These are phyloP conservation scores for Claviceps quebecensis DNA, from an alignment of 2,329 filamentous ascomycete genomes.

Conservation along the genomic window DNA sequence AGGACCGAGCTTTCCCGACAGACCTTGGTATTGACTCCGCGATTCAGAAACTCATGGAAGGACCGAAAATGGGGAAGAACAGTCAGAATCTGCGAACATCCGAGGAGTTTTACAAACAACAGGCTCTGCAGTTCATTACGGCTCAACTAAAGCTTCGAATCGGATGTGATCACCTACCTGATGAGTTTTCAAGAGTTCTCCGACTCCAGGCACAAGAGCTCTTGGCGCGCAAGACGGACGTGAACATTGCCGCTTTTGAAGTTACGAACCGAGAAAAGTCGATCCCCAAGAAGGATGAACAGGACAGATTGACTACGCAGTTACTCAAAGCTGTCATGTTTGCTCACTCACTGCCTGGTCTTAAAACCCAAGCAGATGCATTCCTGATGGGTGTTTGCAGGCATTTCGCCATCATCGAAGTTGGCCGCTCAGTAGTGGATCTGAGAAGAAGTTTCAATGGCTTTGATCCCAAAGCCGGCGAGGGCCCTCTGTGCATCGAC, in stretches of 20 bases:
- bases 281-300: conserved; percentile 70
- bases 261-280: conserved; percentile 69
- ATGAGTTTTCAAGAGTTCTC: conserved; percentile 74
- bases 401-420: conserved; percentile 81
- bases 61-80: conserved; percentile 47
- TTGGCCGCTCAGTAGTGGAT: conserved; percentile 72
- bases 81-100: conserved; percentile 40
- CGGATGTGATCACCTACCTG: conserved; percentile 73
- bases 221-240: conserved; percentile 54
- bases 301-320: conserved; percentile 72
- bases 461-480: conserved; percentile 75
- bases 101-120: conserved; percentile 82
- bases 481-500: conserved; percentile 77
- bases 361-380: conserved; percentile 59
- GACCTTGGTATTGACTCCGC: conserved; percentile 79
- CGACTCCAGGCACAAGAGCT: conserved; percentile 84
- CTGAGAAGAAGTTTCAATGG: conserved; percentile 61
- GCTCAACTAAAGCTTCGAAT: conserved; percentile 84
- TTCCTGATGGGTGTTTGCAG: conserved; percentile 72
- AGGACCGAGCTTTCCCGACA: conserved; percentile 75
- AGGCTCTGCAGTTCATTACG: conserved; percentile 77
- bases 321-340: conserved; percentile 81
- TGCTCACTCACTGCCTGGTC: conserved; percentile 67
- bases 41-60: conserved; percentile 74
- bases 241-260: conserved; percentile 56